A percentile compares a stretch with the other conserved stretches of the same genome.
Evolutionary conservation across 176 grass and related monocot species (phyloP).

Genomic region (Oryza longistaminata): DNA sequence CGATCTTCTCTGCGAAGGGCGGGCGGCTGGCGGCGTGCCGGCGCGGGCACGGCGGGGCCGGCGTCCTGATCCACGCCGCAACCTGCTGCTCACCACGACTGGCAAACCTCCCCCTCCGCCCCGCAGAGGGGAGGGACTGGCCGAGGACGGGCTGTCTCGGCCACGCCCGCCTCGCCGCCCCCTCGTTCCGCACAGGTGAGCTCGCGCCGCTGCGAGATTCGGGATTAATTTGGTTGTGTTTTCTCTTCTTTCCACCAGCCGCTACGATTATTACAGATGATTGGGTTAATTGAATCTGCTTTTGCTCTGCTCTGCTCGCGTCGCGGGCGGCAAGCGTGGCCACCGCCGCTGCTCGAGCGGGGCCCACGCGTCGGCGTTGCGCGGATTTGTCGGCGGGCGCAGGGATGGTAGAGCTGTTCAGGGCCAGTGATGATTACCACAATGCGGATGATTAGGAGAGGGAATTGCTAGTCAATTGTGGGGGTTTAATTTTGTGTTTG

Average conservation of each 20-base stretch:
- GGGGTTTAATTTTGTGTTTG: constrained; percentile 20
- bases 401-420: constrained; percentile 42
- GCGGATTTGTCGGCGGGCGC: constrained; percentile 22
- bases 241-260: neutral
- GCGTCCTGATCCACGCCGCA: constrained; percentile 86
- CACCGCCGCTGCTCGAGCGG: neutral
- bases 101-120: constrained; percentile 76
- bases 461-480: constrained; percentile 6
- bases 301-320: neutral
- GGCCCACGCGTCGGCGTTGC: neutral
- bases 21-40: constrained; percentile 54
- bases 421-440: constrained; percentile 39
- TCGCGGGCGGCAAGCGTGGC: neutral
- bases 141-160: constrained; percentile 76
- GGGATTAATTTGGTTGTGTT: constrained; percentile 3
- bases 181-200: constrained; percentile 76
- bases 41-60: constrained; percentile 40
- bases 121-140: no score
- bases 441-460: constrained; percentile 27
- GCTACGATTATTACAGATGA: constrained; percentile 21
- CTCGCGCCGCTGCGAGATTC: neutral
- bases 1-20: constrained; percentile 66
- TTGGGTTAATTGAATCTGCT: constrained; percentile 40
- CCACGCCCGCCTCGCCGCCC: constrained; percentile 45
- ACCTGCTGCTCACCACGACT: constrained; percentile 83